Evolutionary conservation across 768 basidiomycete genomes (phyloP), one percentile per base, ranked within the genome.

Genomic region (Agaricus subrufescens): DNA sequence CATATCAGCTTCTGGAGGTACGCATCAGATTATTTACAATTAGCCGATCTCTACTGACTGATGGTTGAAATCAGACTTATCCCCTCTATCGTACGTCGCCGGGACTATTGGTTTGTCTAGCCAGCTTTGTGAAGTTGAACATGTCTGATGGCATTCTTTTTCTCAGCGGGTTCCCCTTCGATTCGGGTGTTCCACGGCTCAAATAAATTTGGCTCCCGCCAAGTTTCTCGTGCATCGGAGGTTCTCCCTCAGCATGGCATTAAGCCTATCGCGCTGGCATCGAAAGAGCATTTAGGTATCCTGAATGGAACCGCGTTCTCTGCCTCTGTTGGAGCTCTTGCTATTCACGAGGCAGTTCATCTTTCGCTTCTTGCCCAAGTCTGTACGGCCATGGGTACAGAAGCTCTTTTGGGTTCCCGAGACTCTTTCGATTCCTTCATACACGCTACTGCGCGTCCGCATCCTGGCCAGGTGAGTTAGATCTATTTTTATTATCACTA

Each of bases 281-380:
- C 82, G 8, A 89, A 87, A 66, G 86, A 89, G 60, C 84, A 84
- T 52, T 74, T 87, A 7, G 86, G 86, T 37, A 80, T 89, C 46
- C 69, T 86, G 53, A 91, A 91, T 66, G 89, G 89, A 53, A 89
- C 87, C 4, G 86, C 86, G 1, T 86, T 89, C 67, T 85, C 84
- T 27, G 85, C 89, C 0, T 82, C 86, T 25, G 84, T 87, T 27
- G 89, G 81, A 7, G 78, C 86, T 12, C 78, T 91, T 19, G 88
- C 85, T 9, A 69, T 91, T 37, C 79, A 86, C 60, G 88, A 91
- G 52, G 84, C 87, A 15, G 75, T 82, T 23, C 83, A 86, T 60
- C 71, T 86, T 23, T 71, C 79, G 23, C 68, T 87, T 12, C 68
- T 87, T 14, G 75, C 87, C 1, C 86, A 89, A 67, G 80, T 88